Conservation (phyloP, 108 stramenopile species). For the Pseudonitzschia pungens region DNA sequence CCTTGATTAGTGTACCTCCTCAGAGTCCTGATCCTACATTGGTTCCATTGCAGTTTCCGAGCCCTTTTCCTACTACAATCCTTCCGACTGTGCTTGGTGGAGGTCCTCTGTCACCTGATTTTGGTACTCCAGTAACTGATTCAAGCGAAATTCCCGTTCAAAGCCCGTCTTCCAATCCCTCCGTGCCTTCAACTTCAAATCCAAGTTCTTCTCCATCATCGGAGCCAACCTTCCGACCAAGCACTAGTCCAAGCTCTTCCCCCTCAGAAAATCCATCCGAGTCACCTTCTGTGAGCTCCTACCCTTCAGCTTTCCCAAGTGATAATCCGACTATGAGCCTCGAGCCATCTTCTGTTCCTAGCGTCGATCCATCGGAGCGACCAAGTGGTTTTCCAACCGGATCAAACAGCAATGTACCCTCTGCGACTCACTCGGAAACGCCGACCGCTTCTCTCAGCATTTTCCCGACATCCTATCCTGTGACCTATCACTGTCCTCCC, state of each 20-base stretch:
- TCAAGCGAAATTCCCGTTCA: constrained; percentile 1
- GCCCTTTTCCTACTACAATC: not conserved
- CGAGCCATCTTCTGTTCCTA: not conserved
- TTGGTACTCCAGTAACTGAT: not conserved
- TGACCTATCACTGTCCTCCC: constrained; percentile 3
- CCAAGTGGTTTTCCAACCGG: not conserved
- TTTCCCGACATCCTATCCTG: not conserved
- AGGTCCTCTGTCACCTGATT: not conserved
- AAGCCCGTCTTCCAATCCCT: not conserved
- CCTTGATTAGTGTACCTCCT: too few relatives aligned
- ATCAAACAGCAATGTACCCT: not conserved
- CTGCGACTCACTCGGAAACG: not conserved
- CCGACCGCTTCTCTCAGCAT: not conserved
- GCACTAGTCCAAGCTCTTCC: not conserved
- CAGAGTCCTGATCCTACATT: too few relatives aligned
- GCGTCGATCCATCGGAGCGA: not conserved
- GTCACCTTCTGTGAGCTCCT: not conserved
- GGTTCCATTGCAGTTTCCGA: too few relatives aligned
- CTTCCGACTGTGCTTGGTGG: not conserved
- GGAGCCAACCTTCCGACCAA: not conserved
- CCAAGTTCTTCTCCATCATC: constrained; percentile 5
- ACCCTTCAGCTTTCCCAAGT: not conserved
- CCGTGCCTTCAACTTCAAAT: not conserved
- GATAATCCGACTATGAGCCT: not conserved
- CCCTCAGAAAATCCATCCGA: not conserved